Evolutionary conservation across 805 yeast genomes (phyloP).

Genomic region (Suhomyces faveliae): DNA sequence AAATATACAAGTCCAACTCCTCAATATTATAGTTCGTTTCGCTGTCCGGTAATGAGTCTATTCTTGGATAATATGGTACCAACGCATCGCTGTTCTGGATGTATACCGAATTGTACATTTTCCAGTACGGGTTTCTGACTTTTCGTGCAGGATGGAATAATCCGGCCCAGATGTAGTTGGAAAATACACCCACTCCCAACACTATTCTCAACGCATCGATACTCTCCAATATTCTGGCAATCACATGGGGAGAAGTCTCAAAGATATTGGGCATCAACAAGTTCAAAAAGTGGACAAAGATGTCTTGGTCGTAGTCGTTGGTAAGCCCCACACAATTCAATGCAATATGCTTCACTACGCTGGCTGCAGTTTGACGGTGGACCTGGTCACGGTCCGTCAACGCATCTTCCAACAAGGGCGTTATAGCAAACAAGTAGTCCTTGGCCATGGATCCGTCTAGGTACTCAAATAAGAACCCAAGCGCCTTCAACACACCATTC

Average conservation of each 20-base stretch:
- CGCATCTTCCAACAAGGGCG: conserved; percentile 85
- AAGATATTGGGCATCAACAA: conserved; percentile 83
- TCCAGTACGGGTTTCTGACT: conserved; percentile 86
- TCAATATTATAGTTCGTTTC: conserved; percentile 33
- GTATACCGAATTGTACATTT: conserved; percentile 71
- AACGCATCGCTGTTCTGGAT: conserved; percentile 70
- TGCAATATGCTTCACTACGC: conserved; percentile 79
- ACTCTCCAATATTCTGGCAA: conserved; percentile 75
- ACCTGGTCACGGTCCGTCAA: conserved; percentile 86
- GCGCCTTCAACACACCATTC: conserved; percentile 89
- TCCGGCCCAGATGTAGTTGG: conserved; percentile 84
- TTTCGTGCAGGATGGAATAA: conserved; percentile 89
- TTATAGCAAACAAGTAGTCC: conserved; percentile 77
- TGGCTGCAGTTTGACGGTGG: conserved; percentile 93
- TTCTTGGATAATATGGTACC: conserved; percentile 77
- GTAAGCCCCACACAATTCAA: conserved; percentile 74
- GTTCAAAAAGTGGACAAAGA: conserved; percentile 79
- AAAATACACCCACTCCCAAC: conserved; percentile 70
- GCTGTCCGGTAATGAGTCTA: conserved; percentile 33
- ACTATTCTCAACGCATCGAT: conserved; percentile 69
- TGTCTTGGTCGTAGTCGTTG: conserved; percentile 57
- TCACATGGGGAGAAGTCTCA: conserved; percentile 96
- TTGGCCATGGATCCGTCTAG: conserved; percentile 70
- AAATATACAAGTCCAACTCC: conserved; percentile 49
- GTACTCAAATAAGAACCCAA: conserved; percentile 90